Evolutionary conservation across 495 filamentous ascomycete species (phyloP), one percentile per base, ranked within the genome.

Genomic region (Aspergillus nanangensis): DNA sequence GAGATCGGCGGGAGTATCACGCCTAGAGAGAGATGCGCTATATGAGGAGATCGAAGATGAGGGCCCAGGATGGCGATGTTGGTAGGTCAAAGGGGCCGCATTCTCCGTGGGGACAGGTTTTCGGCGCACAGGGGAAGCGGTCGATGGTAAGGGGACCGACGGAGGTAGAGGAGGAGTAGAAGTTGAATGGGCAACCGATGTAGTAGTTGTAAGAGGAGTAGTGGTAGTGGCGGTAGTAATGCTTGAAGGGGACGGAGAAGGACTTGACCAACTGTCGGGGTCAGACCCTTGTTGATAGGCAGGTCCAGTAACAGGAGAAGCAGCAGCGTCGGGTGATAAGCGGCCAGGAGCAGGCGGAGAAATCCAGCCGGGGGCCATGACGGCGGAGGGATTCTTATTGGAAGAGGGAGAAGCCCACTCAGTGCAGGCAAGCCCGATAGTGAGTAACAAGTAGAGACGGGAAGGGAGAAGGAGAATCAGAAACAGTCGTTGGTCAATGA

Each of bases 61-160:
- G 38, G 50, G 51, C 27, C 38, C 38, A 49, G 68, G 56, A 47
- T 47, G 32, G 51, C 55, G 55, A 48, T 58, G 33, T 35, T 49
- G 27, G 7, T 5, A 5, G 57, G 49, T 65, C 45, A 64, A 56
- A 42, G 58, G 60, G 44, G 58, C 55, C 38, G 57, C 61, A 62
- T 65, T 47, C 47, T 58, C 48, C 7, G 25, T 7, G 44, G 67
- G 68, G 17, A 72, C 42, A 41, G 69, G 63, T 51, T 72, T 71
- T 51, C 68, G 61, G 52, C 58, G 65, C 41, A 70, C 48, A 25
- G 52, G 57, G 40, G 57, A 53, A 43, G 51, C 40, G 45, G 48
- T 22, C 36, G 49, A 43, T 45, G 55, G 44, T 41, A 54, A 61
- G 35, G 44, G 37, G 32, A 44, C 27, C 24, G 48, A 46, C 13